Base-by-base conservation (phyloP, 2,329 filamentous ascomycete species). In the Alternaria burnsii region DNA sequence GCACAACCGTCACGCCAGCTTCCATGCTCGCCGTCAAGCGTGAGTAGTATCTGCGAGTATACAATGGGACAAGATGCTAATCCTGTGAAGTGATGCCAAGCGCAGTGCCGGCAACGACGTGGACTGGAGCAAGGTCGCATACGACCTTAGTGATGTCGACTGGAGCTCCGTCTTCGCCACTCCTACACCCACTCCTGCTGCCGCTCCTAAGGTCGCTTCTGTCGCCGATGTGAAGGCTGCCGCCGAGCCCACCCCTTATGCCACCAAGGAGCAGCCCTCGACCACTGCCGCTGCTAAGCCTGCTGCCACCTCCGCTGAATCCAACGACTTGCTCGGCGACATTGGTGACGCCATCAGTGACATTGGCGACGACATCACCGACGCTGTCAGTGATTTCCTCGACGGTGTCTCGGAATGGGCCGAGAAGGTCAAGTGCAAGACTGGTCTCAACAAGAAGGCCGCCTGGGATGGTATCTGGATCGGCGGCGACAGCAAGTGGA, bases 391-490 rank as follows among this genome's bases (percentile, higher is more conserved):
- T 44, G 47, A 59, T n/a, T 32, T 36, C 18, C 28, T 70, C 9
- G 34, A 63, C 3, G 71, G 69, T 22, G 68, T 76, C 52, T 62
- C 68, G 26, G 26, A 42, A 36, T 57, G 78, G 10, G 56, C 67
- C 54, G 53, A 59, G 53, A 53, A 63, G 28, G 53, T 76, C 9
- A 68, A 71, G n/a, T 59, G 66, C 58, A 54, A 67, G 55, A 47
- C 64, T 16, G 74, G 74, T 46, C 63, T 70, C 60, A 76, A 76
- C 69, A 61, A 67, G 58, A 66, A 75, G 62, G 56, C 41, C 50
- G 58, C 65, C 63, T 73, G 73, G 60, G 74, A 71, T 32, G 68
- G 52, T 36, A 75, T 77, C 58, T 80, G 78, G 78, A 61, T 79
- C 22, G 78, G 78, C 26, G 55, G 58, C 14, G 75, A 76, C 59